These are phyloP conservation scores for Metschnikowia cubensis DNA, from an alignment of 805 yeast genomes.

Conservation along the genomic window DNA sequence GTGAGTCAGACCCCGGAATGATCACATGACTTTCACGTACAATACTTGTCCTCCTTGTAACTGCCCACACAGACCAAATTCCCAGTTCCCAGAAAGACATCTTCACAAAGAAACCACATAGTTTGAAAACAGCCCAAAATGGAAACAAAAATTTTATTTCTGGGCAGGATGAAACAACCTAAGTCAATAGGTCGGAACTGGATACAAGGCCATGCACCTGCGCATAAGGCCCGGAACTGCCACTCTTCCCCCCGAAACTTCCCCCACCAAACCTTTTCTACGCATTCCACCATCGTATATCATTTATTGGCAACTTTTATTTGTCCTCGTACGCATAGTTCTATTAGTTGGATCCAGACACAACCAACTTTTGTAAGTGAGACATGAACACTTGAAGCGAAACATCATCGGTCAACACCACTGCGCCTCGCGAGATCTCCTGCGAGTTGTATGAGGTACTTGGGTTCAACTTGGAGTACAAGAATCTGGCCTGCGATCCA, in stretches of 20 bases:
- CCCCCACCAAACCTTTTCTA: no score
- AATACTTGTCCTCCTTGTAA: no score
- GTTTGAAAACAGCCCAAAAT: no score
- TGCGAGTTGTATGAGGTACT: conserved; percentile 73
- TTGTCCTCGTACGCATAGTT: neutral
- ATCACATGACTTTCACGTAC: no score
- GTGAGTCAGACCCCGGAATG: no score
- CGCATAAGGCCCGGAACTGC: neutral
- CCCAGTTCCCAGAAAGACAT: no score
- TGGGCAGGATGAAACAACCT: neutral
- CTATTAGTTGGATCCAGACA: conserved; percentile 39
- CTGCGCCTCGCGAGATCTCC: conserved; percentile 55
- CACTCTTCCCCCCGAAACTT: no score
- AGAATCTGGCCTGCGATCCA: conserved; percentile 96
- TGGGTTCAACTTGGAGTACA: conserved; percentile 92
- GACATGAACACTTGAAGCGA: conserved; percentile 92
- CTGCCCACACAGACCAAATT: no score
- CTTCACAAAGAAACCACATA: no score
- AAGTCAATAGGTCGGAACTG: neutral
- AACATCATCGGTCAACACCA: conserved; percentile 95
- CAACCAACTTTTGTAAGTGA: conserved; percentile 89
- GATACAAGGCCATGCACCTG: neutral
- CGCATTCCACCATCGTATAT: neutral
- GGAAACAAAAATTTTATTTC: no score
- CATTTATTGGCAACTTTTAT: neutral